Conservation (phyloP, 75 land plant genomes). For the Isoetes taiwanensis region DNA sequence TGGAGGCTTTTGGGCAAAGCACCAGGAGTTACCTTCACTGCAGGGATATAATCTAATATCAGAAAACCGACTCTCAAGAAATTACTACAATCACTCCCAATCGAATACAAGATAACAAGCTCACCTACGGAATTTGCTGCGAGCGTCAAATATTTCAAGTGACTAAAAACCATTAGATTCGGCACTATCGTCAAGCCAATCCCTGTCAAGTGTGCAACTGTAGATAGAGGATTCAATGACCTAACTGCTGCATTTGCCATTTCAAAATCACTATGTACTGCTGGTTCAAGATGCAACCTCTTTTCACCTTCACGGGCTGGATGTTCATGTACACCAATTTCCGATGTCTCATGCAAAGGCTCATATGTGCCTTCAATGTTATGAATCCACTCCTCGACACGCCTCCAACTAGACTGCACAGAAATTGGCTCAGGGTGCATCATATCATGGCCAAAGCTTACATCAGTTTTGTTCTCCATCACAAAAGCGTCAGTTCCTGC, state of each 20-base stretch:
- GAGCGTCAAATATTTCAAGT: slow-evolving; percentile 54
- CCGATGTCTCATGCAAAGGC: slow-evolving; percentile 7
- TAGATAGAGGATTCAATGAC: slow-evolving; percentile 50
- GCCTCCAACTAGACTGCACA: slow-evolving; percentile 6
- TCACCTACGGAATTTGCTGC: slow-evolving; percentile 73
- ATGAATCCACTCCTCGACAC: slow-evolving; percentile 21
- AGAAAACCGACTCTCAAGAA: background rate
- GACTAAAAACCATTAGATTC: slow-evolving; percentile 26
- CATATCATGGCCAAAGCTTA: background rate
- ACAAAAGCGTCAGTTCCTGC: background rate
- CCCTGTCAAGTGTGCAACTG: slow-evolving; percentile 64
- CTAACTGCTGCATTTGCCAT: slow-evolving; percentile 21
- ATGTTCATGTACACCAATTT: background rate
- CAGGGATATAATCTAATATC: slow-evolving; percentile 6
- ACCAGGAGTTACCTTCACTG: slow-evolving; percentile 56
- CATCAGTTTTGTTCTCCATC: background rate
- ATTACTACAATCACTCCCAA: background rate
- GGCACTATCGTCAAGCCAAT: slow-evolving; percentile 62
- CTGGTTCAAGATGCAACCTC: background rate
- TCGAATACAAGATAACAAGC: background rate
- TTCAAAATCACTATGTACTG: slow-evolving; percentile 10
- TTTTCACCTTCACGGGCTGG: background rate
- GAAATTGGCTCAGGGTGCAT: no score
- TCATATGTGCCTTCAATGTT: slow-evolving; percentile 6
- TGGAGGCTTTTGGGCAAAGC: slow-evolving; percentile 70